A percentile compares a stretch with the other conserved stretches of the same genome.
These are phyloP conservation scores for Monosporozyma unispora DNA, from an alignment of 805 yeast genomes.

Conservation along the genomic window DNA sequence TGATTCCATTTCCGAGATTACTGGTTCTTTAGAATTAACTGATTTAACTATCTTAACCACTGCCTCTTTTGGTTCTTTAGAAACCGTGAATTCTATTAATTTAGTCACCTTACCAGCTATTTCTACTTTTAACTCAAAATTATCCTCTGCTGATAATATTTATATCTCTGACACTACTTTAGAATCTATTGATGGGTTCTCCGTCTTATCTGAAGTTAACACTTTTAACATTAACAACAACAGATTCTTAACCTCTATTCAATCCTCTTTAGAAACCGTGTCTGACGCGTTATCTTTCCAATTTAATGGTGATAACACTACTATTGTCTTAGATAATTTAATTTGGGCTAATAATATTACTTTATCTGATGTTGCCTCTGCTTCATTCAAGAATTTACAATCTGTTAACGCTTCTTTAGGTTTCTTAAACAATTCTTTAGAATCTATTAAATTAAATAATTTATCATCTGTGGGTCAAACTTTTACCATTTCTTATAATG, in stretches of 20 bases:
- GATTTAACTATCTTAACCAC: constrained; percentile 57
- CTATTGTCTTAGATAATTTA: constrained; percentile 59
- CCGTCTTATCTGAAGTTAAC: constrained; percentile 35
- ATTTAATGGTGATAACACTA: constrained; percentile 73
- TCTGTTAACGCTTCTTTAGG: constrained; percentile 75
- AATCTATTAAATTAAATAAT: constrained; percentile 42
- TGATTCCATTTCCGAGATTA: constrained; percentile 63
- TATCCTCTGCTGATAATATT: constrained; percentile 64
- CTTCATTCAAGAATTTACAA: constrained; percentile 60
- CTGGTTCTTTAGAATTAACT: constrained; percentile 57
- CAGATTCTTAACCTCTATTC: constrained; percentile 59
- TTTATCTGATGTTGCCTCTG: constrained; percentile 68
- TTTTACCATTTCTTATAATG: constrained; percentile 65
- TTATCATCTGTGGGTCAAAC: constrained; percentile 71
- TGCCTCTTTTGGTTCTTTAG: constrained; percentile 67
- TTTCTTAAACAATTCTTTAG: constrained; percentile 62
- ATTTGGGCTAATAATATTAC: constrained; percentile 82
- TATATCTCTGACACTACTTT: constrained; percentile 67
- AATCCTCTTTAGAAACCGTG: constrained; percentile 65
- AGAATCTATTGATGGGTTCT: constrained; percentile 57
- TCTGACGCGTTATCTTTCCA: constrained; percentile 70
- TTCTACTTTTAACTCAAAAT: constrained; percentile 55
- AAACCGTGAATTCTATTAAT: constrained; percentile 71
- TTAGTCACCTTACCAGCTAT: constrained; percentile 85
- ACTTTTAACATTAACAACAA: constrained; percentile 88